Percentiles rank a stretch among this genome's conserved stretches.
phyloP scores from a whole-genome alignment of 2,329 filamentous ascomycete genomes.

The Botryotinia narcissicola region DNA sequence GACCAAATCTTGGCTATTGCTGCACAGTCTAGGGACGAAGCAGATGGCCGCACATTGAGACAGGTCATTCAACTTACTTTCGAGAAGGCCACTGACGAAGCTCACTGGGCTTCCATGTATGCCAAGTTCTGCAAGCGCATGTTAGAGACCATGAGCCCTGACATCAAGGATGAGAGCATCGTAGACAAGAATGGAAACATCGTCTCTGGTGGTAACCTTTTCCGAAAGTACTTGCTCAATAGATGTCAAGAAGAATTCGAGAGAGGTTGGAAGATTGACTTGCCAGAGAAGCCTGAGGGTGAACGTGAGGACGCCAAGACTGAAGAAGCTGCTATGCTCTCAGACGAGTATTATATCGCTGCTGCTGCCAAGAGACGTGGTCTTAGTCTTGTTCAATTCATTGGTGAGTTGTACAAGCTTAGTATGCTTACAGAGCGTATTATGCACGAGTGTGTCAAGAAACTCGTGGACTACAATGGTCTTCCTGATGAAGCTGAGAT shows the following conservation, averaged over 20 bases:
- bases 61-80: constrained; percentile 99
- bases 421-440: constrained; percentile 98
- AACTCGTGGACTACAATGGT: constrained; percentile 92
- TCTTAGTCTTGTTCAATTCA: constrained; percentile 97
- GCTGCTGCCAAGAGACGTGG: constrained; percentile 94
- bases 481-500: constrained; percentile 93
- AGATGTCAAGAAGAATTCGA: constrained; percentile 98
- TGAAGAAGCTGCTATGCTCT: constrained; percentile 77
- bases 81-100: constrained; percentile 97
- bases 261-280: constrained; percentile 89
- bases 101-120: constrained; percentile 98
- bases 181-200: constrained; percentile 85
- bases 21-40: constrained; percentile 91
- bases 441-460: constrained; percentile 99
- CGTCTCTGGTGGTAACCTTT: constrained; percentile 87
- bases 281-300: constrained; percentile 75
- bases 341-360: constrained; percentile 93
- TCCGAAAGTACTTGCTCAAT: constrained; percentile 98
- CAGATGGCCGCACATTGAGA: constrained; percentile 87
- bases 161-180: constrained; percentile 94
- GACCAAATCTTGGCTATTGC: constrained; percentile 92
- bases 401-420: constrained; percentile 98
- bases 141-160: constrained; percentile 90
- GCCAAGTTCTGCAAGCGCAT: constrained; percentile 98
- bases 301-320: constrained; percentile 52